Evolutionary conservation across 2,329 filamentous ascomycete species (phyloP).

Genomic region (Fusarium aywerte): DNA sequence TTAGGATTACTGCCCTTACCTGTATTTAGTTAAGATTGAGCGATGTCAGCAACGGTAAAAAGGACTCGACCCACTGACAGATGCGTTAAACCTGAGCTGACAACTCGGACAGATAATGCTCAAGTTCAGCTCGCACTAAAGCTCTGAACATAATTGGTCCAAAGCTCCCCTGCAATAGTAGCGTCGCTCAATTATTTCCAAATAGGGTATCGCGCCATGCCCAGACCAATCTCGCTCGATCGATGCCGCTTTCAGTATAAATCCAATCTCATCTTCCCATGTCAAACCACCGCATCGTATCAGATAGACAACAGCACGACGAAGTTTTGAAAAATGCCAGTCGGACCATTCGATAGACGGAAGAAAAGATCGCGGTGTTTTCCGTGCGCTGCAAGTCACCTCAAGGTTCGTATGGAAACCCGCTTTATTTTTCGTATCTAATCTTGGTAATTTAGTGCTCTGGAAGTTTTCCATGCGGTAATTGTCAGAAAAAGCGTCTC

Average conservation of each 20-base stretch:
- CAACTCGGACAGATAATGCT: background rate
- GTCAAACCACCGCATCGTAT: background rate
- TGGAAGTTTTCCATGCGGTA: constrained; percentile 47
- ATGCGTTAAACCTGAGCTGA: background rate
- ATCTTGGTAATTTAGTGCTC: constrained; percentile 46
- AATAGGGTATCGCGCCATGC: constrained; percentile 22
- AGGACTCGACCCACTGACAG: background rate
- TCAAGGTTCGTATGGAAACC: constrained; percentile 45
- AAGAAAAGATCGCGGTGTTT: constrained; percentile 49
- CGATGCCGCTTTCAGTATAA: constrained; percentile 35
- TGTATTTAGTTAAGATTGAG: constrained; percentile 15
- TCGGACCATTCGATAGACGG: constrained; percentile 51
- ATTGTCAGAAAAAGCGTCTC: constrained; percentile 44
- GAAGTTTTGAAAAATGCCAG: constrained; percentile 35
- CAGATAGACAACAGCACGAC: background rate
- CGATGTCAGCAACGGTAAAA: constrained; percentile 5
- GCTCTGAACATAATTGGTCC: constrained; percentile 3
- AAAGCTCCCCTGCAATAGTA: background rate
- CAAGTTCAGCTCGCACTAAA: background rate
- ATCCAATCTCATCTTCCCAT: background rate
- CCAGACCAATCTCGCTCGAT: constrained; percentile 27
- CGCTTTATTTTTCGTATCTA: background rate
- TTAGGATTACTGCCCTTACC: background rate
- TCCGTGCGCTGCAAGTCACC: constrained; percentile 48
- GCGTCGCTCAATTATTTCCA: constrained; percentile 41